Evolutionary conservation across 306 rosid genomes (phyloP), one percentile per base, ranked within the genome.

Genomic region (Clitoria ternatea): DNA sequence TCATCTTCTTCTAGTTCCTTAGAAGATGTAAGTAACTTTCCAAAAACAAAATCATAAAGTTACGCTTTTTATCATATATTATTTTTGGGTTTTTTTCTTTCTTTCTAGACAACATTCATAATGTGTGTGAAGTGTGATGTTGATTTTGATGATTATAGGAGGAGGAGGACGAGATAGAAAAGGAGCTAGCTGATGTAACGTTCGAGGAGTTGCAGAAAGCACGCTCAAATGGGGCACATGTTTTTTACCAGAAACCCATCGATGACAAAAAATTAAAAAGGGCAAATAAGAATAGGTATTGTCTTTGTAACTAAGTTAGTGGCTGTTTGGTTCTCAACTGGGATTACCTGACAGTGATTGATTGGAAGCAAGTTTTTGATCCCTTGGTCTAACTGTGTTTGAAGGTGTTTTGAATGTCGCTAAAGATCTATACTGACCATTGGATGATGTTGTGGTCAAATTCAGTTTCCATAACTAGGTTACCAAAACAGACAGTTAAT

Each of bases 131-230:
- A 27, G n/a, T 49, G 65, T 64, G 2, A 33, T n/a, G n/a, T 60
- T 65, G 22, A 42, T 43, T 52, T 64, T 60, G 27, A 45, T 76
- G 24, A 22, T 64, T 67, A 27, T 61, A 86, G 89, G 89, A 86
- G 76, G 91, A 87, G 59, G 88, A 87, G 62, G 87, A 85, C 23
- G 96, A 85, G 82, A 85, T 94, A 76, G 84, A 87, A 80, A 82
- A 87, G 23, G 89, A 78, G 72, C 82, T 94, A 15, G 97, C 96
- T 10, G 92, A 89, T 77, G 90, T 81, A 43, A 94, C 97, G 5
- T 87, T 90, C 33, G 98, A 81, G 78, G 97, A 94, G 54, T 63
- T 94, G 84, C 96, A 82, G 78, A 87, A 79, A 86, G 98, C 92
- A 22, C 96, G 85, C 42, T 80, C 86, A 0, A 77, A 90, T 55